Conservation (phyloP, 2,329 filamentous ascomycete species). For the Dactylella cylindrospora region DNA sequence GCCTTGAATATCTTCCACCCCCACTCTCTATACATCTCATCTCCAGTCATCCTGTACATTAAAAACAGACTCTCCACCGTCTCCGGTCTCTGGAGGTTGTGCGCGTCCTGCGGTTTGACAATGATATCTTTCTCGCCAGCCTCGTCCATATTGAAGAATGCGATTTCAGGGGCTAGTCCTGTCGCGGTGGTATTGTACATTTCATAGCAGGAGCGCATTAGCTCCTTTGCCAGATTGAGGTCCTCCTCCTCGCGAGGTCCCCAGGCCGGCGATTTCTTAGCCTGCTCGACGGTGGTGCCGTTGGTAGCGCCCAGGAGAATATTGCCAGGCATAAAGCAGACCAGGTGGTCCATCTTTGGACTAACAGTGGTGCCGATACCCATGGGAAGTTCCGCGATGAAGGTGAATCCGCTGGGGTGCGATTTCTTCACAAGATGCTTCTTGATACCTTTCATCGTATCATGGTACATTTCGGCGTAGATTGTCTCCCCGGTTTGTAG, state of each 20-base stretch:
- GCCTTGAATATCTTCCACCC: constrained; percentile 98
- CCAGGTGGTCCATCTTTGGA: constrained; percentile 96
- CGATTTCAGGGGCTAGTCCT: constrained; percentile 91
- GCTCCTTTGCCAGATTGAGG: constrained; percentile 80
- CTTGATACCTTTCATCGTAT: constrained; percentile 79
- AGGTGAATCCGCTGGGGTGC: constrained; percentile 74
- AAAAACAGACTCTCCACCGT: constrained; percentile 96
- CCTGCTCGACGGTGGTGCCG: constrained; percentile 72
- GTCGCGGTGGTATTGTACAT: constrained; percentile 92
- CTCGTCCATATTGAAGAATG: constrained; percentile 76
- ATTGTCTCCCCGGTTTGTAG: constrained; percentile 85
- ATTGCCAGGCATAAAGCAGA: constrained; percentile 95
- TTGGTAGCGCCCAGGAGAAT: constrained; percentile 86
- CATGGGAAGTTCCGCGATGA: constrained; percentile 79
- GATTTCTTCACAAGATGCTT: constrained; percentile 93
- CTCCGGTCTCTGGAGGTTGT: constrained; percentile 93
- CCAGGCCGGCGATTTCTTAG: constrained; percentile 73
- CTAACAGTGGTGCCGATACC: constrained; percentile 67
- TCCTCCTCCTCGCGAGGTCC: constrained; percentile 77
- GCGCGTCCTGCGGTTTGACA: constrained; percentile 77
- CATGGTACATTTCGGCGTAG: constrained; percentile 91
- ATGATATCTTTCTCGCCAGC: constrained; percentile 66
- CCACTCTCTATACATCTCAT: constrained; percentile 87
- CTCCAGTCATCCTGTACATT: constrained; percentile 97
- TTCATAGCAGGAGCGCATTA: constrained; percentile 97